Percentiles rank a stretch among this genome's conserved stretches.
Evolutionary conservation across 2,329 filamentous ascomycete genomes (phyloP).

Genomic region (Claviceps monticola): DNA sequence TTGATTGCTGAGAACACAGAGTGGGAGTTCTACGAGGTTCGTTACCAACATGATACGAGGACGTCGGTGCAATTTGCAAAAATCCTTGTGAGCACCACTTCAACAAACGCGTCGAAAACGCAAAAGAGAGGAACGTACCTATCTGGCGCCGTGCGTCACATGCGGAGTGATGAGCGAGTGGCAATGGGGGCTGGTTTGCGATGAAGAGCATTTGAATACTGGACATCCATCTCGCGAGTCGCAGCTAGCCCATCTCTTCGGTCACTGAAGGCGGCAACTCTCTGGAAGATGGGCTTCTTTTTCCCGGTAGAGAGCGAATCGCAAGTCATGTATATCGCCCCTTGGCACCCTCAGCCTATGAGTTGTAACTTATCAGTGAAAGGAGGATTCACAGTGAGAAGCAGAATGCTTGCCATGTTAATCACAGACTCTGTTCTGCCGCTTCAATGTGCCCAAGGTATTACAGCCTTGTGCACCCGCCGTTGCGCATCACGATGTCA

Average conservation of each 20-base stretch:
- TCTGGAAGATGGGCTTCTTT: not conserved
- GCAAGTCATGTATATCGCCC: not conserved
- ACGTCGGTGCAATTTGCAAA: not conserved
- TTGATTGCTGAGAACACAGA: not conserved
- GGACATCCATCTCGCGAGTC: not conserved
- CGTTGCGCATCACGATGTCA: slow-evolving; percentile 2
- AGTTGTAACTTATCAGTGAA: too few species aligned
- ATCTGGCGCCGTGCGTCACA: too few species aligned
- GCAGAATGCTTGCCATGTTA: not conserved
- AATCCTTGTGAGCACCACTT: not conserved
- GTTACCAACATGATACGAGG: not conserved
- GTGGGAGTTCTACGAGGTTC: not conserved
- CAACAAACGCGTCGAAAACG: not conserved
- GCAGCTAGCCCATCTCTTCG: not conserved
- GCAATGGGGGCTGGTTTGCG: too few species aligned
- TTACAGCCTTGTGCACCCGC: not conserved
- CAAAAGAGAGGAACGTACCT: too few species aligned
- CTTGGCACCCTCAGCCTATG: too few species aligned
- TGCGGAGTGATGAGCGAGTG: too few species aligned
- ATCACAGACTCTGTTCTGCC: too few species aligned
- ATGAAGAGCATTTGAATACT: too few species aligned
- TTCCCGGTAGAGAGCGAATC: not conserved
- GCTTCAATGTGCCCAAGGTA: not conserved
- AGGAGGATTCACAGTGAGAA: too few species aligned
- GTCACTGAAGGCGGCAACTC: not conserved